Base-by-base conservation (phyloP, 2,329 filamentous ascomycete genomes). In the Verticillium klebahnii region DNA sequence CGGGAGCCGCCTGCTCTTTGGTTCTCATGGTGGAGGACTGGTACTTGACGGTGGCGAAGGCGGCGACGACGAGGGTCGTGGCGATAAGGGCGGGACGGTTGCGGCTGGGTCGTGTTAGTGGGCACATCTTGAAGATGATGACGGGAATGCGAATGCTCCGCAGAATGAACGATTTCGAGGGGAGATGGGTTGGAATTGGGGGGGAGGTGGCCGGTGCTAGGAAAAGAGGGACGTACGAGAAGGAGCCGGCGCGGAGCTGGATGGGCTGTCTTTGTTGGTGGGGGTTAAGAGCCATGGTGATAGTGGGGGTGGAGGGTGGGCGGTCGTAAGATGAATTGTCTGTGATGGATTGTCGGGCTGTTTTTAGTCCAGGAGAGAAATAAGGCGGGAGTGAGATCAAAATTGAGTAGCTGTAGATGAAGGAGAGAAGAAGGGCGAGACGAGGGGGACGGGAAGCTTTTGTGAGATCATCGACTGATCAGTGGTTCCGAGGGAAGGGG, bases 1-100 rank as follows among this genome's bases (percentile, higher is more conserved):
- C 76, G 29, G 73, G 72, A 5, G 70, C 67, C 40, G 71, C 70
- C 61, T 66, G 66, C 66, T 82, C 80, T 72, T 82, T 82, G 61
- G 72, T 70, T 45, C 69, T 71, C 32, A 80, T 65, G 4, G 72
- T 70, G 34, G 70, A 64, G 36, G 77, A 71, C 50, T 75, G 69
- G 69, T 78, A 78, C 52, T 65, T 69, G 65, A 73, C 70, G 59
- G 68, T 69, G 15, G 64, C 63, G 58, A 69, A 63, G 32, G 71
- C 63, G 56, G 69, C 70, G 15, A 73, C 67, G 23, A 69, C 67
- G 50, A 71, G 67, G 37, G 72, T 64, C 61, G 74, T 71, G 62
- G 77, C 64, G 65, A 74, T 58, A 36, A 76, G 66, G 31, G 80
- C 67, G 58, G 72, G 72, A 23, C 73, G 78, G 64, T 74, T 74